These are phyloP conservation scores for Scortechinia acanthostroma DNA, from an alignment of 2,329 filamentous ascomycete genomes.

Conservation along the genomic window DNA sequence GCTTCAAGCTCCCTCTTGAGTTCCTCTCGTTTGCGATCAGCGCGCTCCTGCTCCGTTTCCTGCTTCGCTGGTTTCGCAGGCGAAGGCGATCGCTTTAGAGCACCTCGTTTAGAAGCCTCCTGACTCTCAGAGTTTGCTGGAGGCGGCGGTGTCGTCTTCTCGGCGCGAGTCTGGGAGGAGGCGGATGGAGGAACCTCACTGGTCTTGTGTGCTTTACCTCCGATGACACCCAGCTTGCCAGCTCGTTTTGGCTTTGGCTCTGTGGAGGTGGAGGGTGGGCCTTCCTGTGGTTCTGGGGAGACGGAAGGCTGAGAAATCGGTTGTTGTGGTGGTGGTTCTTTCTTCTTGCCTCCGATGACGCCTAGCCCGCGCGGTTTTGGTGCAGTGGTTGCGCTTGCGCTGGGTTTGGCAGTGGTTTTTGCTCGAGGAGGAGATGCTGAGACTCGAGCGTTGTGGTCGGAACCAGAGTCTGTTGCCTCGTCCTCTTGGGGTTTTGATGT, in stretches of 20 bases:
- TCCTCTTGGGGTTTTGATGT: neutral
- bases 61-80: conserved; percentile 8
- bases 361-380: neutral
- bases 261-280: neutral
- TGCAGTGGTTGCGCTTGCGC: neutral
- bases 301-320: neutral
- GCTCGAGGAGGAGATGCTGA: neutral
- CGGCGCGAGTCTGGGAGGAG: too few species aligned
- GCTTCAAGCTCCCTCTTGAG: conserved; percentile 33
- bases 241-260: conserved; percentile 10
- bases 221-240: conserved; percentile 23
- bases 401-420: neutral
- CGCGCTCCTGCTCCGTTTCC: conserved; percentile 39
- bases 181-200: neutral
- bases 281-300: neutral
- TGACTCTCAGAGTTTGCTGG: neutral
- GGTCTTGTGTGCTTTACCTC: conserved; percentile 11
- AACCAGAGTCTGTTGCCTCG: neutral
- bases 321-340: neutral
- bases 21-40: conserved; percentile 43
- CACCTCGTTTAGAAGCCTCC: too few species aligned
- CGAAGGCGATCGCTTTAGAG: too few species aligned
- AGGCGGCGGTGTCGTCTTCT: too few species aligned
- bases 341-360: neutral
- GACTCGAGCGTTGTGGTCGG: neutral